Conservation (phyloP, 23 red algal species). For the Gracilariopsis chorda region DNA sequence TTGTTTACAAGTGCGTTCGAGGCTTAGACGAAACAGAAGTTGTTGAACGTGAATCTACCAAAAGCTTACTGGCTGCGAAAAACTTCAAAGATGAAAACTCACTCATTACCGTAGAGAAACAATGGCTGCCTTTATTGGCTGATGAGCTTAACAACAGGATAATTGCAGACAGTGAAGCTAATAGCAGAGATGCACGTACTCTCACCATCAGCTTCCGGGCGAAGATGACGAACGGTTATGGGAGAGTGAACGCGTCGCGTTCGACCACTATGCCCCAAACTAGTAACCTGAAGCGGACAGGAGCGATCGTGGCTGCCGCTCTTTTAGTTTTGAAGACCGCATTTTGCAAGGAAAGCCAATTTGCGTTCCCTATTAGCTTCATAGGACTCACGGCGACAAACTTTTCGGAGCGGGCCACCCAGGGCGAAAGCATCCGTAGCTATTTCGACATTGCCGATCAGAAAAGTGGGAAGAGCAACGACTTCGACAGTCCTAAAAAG, state of each 20-base stretch:
- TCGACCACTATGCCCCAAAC: slow-evolving; percentile 47
- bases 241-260: slow-evolving; percentile 12
- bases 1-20: slow-evolving; percentile 54
- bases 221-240: not conserved
- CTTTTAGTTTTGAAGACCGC: not conserved
- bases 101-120: not conserved
- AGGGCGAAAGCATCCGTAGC: not conserved
- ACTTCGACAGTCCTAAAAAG: not conserved
- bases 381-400: slow-evolving; percentile 51
- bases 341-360: slow-evolving; percentile 23
- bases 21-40: slow-evolving; percentile 77
- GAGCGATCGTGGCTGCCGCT: slow-evolving; percentile 17
- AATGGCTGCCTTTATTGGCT: slow-evolving; percentile 68
- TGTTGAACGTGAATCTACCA: slow-evolving; percentile 50
- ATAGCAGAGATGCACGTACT: slow-evolving; percentile 42
- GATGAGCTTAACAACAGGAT: slow-evolving; percentile 65
- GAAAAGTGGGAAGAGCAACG: not conserved
- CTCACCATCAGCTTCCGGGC: slow-evolving; percentile 48
- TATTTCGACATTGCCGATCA: not conserved
- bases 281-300: not conserved
- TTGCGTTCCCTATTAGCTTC: slow-evolving; percentile 62
- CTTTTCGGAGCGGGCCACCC: slow-evolving; percentile 8
- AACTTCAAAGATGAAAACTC: slow-evolving; percentile 14
- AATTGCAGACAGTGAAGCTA: slow-evolving; percentile 11
- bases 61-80: slow-evolving; percentile 81